These are phyloP conservation scores for Fusarium brachygibbosum DNA, from an alignment of 2,329 filamentous ascomycete genomes.

Conservation along the genomic window DNA sequence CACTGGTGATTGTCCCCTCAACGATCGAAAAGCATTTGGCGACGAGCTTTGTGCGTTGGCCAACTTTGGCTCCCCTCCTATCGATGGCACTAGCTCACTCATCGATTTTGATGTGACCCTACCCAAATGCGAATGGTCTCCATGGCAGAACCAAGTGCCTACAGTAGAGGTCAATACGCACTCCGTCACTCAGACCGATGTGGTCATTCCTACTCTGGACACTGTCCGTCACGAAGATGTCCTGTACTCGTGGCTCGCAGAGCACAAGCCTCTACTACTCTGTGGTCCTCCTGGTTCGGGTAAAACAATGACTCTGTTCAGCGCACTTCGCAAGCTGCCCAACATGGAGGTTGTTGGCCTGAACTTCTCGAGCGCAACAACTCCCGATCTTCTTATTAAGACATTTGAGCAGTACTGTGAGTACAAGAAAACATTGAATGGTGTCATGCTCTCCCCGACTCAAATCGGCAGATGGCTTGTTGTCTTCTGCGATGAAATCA, in stretches of 20 bases:
- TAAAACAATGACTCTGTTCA: conserved; percentile 99
- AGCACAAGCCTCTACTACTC: conserved; percentile 96
- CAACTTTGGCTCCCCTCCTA: conserved; percentile 84
- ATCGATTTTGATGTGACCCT: conserved; percentile 96
- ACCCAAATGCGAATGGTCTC: conserved; percentile 88
- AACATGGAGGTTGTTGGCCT: conserved; percentile 99
- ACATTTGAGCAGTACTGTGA: conserved; percentile 99
- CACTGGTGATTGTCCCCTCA: conserved; percentile 91
- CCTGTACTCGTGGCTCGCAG: conserved; percentile 98
- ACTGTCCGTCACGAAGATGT: conserved; percentile 98
- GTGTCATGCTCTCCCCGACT: conserved; percentile 93
- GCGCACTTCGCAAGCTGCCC: conserved; percentile 92
- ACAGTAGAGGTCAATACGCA: conserved; percentile 98
- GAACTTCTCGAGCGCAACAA: conserved; percentile 99
- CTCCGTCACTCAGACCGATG: conserved; percentile 96
- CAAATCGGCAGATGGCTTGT: conserved; percentile 99
- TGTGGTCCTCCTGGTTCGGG: conserved; percentile 98
- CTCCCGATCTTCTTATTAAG: conserved; percentile 97
- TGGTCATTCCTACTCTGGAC: conserved; percentile 97
- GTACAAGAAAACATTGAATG: conserved; percentile 98
- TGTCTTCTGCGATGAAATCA: conserved; percentile 99
- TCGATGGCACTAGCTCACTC: conserved; percentile 83
- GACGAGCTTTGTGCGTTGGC: conserved; percentile 86
- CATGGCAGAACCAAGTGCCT: conserved; percentile 96
- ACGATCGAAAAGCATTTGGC: conserved; percentile 89